Evolutionary conservation across 805 yeast genomes (phyloP).

Genomic region (Candida silvatica): DNA sequence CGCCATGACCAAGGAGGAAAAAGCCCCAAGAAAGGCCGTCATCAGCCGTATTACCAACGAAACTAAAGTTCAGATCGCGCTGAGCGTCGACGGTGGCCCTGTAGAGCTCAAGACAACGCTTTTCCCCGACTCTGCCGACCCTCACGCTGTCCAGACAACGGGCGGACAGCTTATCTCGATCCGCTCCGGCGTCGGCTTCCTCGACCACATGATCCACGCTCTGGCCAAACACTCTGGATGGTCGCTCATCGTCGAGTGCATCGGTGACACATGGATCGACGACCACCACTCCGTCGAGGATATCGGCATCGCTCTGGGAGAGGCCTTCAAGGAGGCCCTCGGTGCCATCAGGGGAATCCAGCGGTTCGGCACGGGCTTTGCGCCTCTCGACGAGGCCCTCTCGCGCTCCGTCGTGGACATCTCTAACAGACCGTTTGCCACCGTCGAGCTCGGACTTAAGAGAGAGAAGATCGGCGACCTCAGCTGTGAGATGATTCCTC

Average conservation of each 20-base stretch:
- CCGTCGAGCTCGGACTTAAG: slow-evolving; percentile 79
- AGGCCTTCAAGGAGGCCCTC: slow-evolving; percentile 80
- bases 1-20: too few relatives aligned
- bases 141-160: slow-evolving; percentile 63
- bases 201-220: slow-evolving; percentile 97
- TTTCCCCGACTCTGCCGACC: slow-evolving; percentile 21
- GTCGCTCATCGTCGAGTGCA: slow-evolving; percentile 83
- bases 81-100: slow-evolving; percentile 81
- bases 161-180: slow-evolving; percentile 66
- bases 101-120: slow-evolving; percentile 55
- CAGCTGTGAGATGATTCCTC: slow-evolving; percentile 97
- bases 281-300: slow-evolving; percentile 98
- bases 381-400: slow-evolving; percentile 94
- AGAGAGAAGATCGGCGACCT: slow-evolving; percentile 92
- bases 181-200: slow-evolving; percentile 88
- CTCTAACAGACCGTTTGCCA: slow-evolving; percentile 89
- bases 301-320: slow-evolving; percentile 86
- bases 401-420: slow-evolving; percentile 94
- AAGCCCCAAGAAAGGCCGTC: too few relatives aligned
- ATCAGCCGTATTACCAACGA: slow-evolving; percentile 80
- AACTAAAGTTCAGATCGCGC: slow-evolving; percentile 81
- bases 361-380: slow-evolving; percentile 88
- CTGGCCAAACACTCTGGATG: slow-evolving; percentile 95
- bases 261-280: slow-evolving; percentile 92
- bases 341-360: slow-evolving; percentile 88